Evolutionary conservation across 73 alveolate genomes (phyloP), one percentile per base, ranked within the genome.

Genomic region (Stentor coeruleus): DNA sequence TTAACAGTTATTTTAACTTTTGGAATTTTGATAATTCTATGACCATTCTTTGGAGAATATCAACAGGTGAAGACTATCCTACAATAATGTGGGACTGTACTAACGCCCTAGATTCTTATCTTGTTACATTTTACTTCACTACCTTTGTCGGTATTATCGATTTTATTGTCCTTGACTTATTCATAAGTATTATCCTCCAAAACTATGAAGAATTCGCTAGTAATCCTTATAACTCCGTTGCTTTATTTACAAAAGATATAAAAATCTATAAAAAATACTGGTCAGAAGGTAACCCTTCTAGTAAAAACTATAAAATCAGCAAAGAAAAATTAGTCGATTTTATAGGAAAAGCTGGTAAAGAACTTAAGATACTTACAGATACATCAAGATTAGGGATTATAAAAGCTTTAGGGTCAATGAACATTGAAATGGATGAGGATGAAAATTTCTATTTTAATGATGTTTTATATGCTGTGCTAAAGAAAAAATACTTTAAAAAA

Each of bases 41-140:
- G 92, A 79, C 92, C 4, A 58, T 90, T 35, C 88, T 95, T 15
- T 90, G 93, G 57, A 74, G 99, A 74, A 83, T 87, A 84, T 90
- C 98, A 3, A 96, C 99, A 26, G 99, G 99, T 38, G 99, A 96
- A 77, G 97, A 96, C 86, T 96, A 98, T 98, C 86, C 85, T 33
- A 59, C 72, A 28, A 84, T 96, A 0, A 95, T 96, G 99, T 84
- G 58, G 72, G 93, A 87, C 40, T 83, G 89, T 35, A 33, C 83
- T 35, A 39, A 30, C 66, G 0, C 33, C 38, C 76, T 85, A 76
- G 91, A 85, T 30, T 37, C 37, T 31, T 75, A 59, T 84, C 94
- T 74, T 90, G 89, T 11, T 39, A 79, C 80, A 35, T n/a, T 89
- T 35, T 88, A 74, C 82, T 88, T 82, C 79, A 59, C 79, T 37